Base-by-base conservation (phyloP, 139 green algal genomes). In the Picochlorum sp. region DNA sequence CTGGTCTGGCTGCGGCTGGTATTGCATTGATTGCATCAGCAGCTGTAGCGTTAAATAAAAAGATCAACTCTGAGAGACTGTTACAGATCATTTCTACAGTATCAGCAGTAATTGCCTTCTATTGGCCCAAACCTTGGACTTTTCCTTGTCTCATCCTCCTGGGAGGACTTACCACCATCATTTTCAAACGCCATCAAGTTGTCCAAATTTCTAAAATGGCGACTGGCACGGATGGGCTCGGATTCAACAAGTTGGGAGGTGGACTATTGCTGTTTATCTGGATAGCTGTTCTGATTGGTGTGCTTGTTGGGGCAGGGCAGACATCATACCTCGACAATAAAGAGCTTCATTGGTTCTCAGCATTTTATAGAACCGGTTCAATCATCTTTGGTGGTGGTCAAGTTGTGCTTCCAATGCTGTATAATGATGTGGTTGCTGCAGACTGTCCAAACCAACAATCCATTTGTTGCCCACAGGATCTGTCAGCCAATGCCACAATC, bases 351-450 rank as follows among this genome's bases (percentile, higher is more conserved):
- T 92, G 84, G 86, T 95, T 88, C 51, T 81, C 88, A 62, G 73
- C 81, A 4, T 96, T 98, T 72, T 97, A 85, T 75, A 69, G 84
- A 23, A 90, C 74, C 1, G 91, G 91, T 4, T 90, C 81, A 49
- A 81, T 97, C 58, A 96, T 96, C 73, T 97, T 95, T 66, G 91
- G 91, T 11, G 91, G 91, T 4, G 91, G 90, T 24, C 88, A 94
- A 80, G 90, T 96, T 41, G 86, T 97, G 52, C 81, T 97, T 66
- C 90, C 90, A 13, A 84, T 97, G 74, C 82, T 97, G 38, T 77
- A 87, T 52, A 77, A 78, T 38, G 82, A 89, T 57, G 75, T 96
- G 14, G 89, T 95, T 21, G 66, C 34, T 20, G 61, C 34, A 73
- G 46, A 80, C 21, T 66, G 61, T 21, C 15, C 30, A 38, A 23